Evolutionary conservation across 2,329 filamentous ascomycete species (phyloP).

Genomic region (Fusarium armeniacum): DNA sequence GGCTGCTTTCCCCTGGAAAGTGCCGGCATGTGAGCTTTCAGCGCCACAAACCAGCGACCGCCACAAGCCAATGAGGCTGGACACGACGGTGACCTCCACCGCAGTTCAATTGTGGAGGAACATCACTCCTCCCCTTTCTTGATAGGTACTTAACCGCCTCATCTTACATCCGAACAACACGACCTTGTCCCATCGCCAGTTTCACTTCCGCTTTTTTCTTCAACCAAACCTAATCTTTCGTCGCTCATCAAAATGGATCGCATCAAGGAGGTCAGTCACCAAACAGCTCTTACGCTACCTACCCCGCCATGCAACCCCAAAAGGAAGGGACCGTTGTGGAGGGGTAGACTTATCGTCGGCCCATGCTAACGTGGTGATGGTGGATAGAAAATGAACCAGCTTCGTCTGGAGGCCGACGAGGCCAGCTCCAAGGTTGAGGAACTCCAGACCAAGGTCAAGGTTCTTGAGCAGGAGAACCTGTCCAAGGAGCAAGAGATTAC

Average conservation of each 20-base stretch:
- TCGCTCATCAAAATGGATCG: conserved; percentile 76
- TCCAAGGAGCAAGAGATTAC: conserved; percentile 98
- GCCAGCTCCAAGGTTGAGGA: conserved; percentile 86
- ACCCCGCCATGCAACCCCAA: conserved; percentile 52
- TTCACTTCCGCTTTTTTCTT: conserved; percentile 36
- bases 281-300: conserved; percentile 46
- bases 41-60: conserved; percentile 48
- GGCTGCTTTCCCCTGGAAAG: conserved; percentile 23
- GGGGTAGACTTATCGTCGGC: conserved; percentile 48
- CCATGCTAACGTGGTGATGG: conserved; percentile 47
- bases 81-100: conserved; percentile 42
- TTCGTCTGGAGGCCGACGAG: conserved; percentile 94
- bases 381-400: conserved; percentile 88
- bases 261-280: conserved; percentile 84
- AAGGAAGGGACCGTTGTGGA: conserved; percentile 50
- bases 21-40: conserved; percentile 35
- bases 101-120: conserved; percentile 54
- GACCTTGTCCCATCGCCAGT: conserved; percentile 51
- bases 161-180: conserved; percentile 54
- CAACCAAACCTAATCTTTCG: conserved; percentile 21
- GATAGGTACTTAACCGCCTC: conserved; percentile 51
- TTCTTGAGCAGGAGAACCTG: conserved; percentile 93
- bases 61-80: conserved; percentile 51
- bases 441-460: conserved; percentile 87
- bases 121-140: conserved; percentile 57